phyloP scores from a whole-genome alignment of 768 basidiomycete species.

The Rhodotorula kratochvilovae region DNA sequence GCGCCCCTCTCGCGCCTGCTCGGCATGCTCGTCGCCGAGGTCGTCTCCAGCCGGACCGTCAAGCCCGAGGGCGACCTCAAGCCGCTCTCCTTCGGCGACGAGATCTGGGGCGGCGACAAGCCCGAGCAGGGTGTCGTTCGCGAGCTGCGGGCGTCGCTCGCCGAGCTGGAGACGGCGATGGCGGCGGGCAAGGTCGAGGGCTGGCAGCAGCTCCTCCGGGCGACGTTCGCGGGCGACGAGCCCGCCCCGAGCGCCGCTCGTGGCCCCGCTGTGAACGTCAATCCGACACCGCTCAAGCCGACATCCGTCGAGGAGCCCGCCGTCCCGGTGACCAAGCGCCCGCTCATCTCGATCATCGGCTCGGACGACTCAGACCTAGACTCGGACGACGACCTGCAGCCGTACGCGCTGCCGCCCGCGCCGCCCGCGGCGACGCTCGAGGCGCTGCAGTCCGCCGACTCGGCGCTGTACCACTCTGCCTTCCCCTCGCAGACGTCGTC shows the following conservation, averaged over 20 bases:
- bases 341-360: conserved; percentile 56
- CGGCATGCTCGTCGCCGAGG: conserved; percentile 89
- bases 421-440: conserved; percentile 44
- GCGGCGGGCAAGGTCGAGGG: conserved; percentile 33
- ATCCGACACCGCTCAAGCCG: conserved; percentile 5
- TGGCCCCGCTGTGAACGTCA: background rate
- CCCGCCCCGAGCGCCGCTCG: background rate
- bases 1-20: conserved; percentile 72
- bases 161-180: conserved; percentile 7
- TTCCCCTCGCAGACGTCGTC: conserved; percentile 58
- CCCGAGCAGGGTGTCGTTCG: conserved; percentile 64
- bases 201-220: conserved; percentile 22
- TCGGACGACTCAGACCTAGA: conserved; percentile 40
- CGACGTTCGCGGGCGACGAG: background rate
- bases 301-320: conserved; percentile 12
- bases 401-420: conserved; percentile 33
- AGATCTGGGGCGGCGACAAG: conserved; percentile 70
- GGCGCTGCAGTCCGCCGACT: conserved; percentile 74
- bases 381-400: conserved; percentile 36
- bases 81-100: conserved; percentile 66
- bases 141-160: conserved; percentile 53
- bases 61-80: conserved; percentile 54
- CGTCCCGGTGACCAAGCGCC: conserved; percentile 5
- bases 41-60: conserved; percentile 48
- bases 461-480: conserved; percentile 62